Evolutionary conservation across 139 green algal species (phyloP), one percentile per base, ranked within the genome.

Genomic region (Monoraphidium neglectum): DNA sequence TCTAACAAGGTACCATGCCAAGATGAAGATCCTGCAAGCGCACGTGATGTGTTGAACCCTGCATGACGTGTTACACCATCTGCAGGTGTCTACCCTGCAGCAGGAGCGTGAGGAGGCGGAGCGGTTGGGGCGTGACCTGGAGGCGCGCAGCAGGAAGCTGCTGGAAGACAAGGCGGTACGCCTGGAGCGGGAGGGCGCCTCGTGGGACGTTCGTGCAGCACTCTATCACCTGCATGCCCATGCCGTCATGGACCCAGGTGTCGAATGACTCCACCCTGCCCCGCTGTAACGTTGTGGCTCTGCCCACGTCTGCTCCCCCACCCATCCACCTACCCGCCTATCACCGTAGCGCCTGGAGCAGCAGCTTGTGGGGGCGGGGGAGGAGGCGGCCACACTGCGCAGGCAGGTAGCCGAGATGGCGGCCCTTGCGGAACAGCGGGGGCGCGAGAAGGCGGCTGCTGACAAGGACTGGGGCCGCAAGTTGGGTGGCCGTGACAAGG

Each of bases 21-120:
- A 21, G 51, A n/a, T 30, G 59, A 36, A 36, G 21, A 15, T 66
- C 24, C 18, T 37, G 18, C 24, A 30, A 66, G 21, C n/a, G 15
- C 59, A 66, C 59, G 28, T 10, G 16, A 66, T 30, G 51, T 16
- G 51, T 16, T 59, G 51, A 16, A 59, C 51, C 23, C n/a, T n/a
- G n/a, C n/a, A n/a, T n/a, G 43, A 51, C 43, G 8, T 51, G 43
- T 51, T 51, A 21, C 12, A 12, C 43, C 43, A 21, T 51, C 12
- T 51, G 43, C 43, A 51, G 26, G 24, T 63, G 26, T 13, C 56
- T 63, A 12, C 23, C 12, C 56, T 35, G 56, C 56, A 63, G 56
- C 12, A 30, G 36, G 80, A 86, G 35, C 68, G 56, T 46, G 80
- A 86, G 47, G 80, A 80, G 63, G 78, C 76, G 33, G 80, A 86